phyloP scores from a whole-genome alignment of 352 stramenopile species.

The Phytopythium cucurbitacearum region DNA sequence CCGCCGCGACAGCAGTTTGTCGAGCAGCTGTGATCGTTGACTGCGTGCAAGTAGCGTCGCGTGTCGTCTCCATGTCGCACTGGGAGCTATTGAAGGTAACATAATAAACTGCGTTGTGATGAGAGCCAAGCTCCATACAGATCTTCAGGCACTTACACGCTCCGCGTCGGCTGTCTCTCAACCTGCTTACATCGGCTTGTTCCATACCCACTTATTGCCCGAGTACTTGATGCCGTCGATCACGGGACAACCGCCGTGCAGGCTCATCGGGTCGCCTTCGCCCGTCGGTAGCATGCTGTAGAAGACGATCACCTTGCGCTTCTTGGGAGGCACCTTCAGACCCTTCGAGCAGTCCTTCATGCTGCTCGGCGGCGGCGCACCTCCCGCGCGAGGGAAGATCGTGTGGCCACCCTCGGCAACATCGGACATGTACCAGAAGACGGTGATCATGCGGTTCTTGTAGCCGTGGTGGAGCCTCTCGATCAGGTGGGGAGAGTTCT shows the following conservation, averaged over 20 bases:
- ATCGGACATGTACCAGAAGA: slow-evolving; percentile 87
- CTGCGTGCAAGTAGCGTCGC: slow-evolving; percentile 1
- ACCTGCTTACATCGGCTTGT: slow-evolving; percentile 35
- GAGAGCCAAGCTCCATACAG: too few relatives aligned
- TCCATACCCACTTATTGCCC: slow-evolving; percentile 85
- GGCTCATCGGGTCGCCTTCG: slow-evolving; percentile 51
- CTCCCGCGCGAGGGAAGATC: slow-evolving; percentile 61
- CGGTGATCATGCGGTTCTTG: slow-evolving; percentile 84
- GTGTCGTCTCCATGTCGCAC: not conserved
- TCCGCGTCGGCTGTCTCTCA: too few relatives aligned
- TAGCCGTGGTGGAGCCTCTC: slow-evolving; percentile 54
- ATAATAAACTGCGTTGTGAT: too few relatives aligned
- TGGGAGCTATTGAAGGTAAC: too few relatives aligned
- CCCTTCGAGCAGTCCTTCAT: slow-evolving; percentile 64
- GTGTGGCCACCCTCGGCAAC: slow-evolving; percentile 65
- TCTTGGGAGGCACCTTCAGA: slow-evolving; percentile 56
- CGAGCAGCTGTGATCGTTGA: not conserved
- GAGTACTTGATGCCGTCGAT: slow-evolving; percentile 73
- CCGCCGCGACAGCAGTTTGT: slow-evolving; percentile 2
- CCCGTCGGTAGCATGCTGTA: slow-evolving; percentile 79
- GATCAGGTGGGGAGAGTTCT: slow-evolving; percentile 36
- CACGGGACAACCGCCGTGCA: slow-evolving; percentile 67
- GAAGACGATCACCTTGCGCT: slow-evolving; percentile 78
- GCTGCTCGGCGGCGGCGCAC: slow-evolving; percentile 26
- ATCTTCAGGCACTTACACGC: too few relatives aligned